These are phyloP conservation scores for Metschnikowia proteae DNA, from an alignment of 805 yeast genomes.

Conservation along the genomic window DNA sequence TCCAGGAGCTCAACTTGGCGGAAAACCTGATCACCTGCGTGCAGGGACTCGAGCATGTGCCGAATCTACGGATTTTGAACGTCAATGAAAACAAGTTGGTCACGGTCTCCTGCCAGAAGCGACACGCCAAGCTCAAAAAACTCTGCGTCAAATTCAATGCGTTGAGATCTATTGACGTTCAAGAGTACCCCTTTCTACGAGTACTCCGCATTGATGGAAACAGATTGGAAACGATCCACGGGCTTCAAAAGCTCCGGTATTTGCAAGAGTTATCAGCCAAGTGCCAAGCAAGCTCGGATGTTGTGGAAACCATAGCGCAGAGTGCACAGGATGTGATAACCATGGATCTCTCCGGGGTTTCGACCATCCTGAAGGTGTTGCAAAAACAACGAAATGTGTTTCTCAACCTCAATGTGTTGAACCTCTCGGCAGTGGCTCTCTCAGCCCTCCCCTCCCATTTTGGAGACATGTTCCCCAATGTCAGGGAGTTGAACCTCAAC, in stretches of 20 bases:
- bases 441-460: slow-evolving; percentile 36
- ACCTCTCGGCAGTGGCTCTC: slow-evolving; percentile 48
- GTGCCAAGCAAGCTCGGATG: slow-evolving; percentile 24
- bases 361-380: slow-evolving; percentile 4
- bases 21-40: slow-evolving; percentile 38
- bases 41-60: slow-evolving; percentile 33
- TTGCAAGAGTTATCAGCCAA: slow-evolving; percentile 44
- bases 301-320: slow-evolving; percentile 19
- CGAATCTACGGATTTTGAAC: slow-evolving; percentile 37
- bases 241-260: slow-evolving; percentile 27
- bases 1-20: slow-evolving; percentile 43
- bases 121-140: slow-evolving; percentile 34
- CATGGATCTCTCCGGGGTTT: slow-evolving; percentile 42
- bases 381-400: slow-evolving; percentile 14
- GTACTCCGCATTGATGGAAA: slow-evolving; percentile 47
- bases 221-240: slow-evolving; percentile 21
- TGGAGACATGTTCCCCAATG: slow-evolving; percentile 40
- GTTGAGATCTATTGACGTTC: slow-evolving; percentile 29
- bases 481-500: slow-evolving; percentile 46
- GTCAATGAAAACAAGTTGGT: slow-evolving; percentile 39
- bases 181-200: slow-evolving; percentile 36
- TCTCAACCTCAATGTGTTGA: slow-evolving; percentile 36
- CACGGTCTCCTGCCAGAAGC: slow-evolving; percentile 18
- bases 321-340: slow-evolving; percentile 25
- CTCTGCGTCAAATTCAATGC: slow-evolving; percentile 37